phyloP scores from a whole-genome alignment of 805 yeast species.

The Candida glaebosa region DNA sequence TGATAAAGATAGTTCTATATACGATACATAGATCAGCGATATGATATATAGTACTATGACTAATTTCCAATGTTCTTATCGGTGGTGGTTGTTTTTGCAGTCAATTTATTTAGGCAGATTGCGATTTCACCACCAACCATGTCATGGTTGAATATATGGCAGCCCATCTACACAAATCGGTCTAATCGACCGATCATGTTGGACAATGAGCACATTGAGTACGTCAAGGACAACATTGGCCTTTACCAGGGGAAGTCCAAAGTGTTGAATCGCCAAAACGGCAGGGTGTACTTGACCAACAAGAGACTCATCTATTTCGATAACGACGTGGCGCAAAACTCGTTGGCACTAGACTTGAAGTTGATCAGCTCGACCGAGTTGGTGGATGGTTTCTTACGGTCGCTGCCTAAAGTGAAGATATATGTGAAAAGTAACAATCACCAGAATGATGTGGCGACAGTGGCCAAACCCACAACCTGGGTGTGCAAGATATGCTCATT shows the following conservation, averaged over 20 bases:
- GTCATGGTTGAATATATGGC: slow-evolving; percentile 26
- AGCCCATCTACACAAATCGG: slow-evolving; percentile 32
- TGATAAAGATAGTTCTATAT: too few relatives aligned
- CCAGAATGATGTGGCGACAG: not conserved
- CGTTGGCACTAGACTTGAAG: slow-evolving; percentile 46
- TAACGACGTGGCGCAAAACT: slow-evolving; percentile 32
- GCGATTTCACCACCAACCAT: too few relatives aligned
- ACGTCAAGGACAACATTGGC: slow-evolving; percentile 49
- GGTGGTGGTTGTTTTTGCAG: too few relatives aligned
- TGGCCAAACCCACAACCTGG: slow-evolving; percentile 52
- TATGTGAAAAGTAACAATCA: slow-evolving; percentile 11
- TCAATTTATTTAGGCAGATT: too few relatives aligned
- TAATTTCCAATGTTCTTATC: too few relatives aligned
- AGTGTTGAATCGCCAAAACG: slow-evolving; percentile 61
- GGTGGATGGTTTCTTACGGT: slow-evolving; percentile 59
- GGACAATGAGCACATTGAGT: slow-evolving; percentile 31
- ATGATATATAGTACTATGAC: too few relatives aligned
- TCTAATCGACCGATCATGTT: slow-evolving; percentile 36
- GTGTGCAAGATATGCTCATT: slow-evolving; percentile 86
- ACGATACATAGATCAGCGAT: too few relatives aligned
- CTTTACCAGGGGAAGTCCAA: slow-evolving; percentile 75
- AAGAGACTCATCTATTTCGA: slow-evolving; percentile 73
- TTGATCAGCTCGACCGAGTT: slow-evolving; percentile 38
- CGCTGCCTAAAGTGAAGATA: slow-evolving; percentile 71
- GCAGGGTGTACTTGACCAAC: slow-evolving; percentile 75